A percentile compares a stretch with the other conserved stretches of the same genome.
These are phyloP conservation scores for Debaryomyces udenii DNA, from an alignment of 1,139 yeast species.

Conservation along the genomic window DNA sequence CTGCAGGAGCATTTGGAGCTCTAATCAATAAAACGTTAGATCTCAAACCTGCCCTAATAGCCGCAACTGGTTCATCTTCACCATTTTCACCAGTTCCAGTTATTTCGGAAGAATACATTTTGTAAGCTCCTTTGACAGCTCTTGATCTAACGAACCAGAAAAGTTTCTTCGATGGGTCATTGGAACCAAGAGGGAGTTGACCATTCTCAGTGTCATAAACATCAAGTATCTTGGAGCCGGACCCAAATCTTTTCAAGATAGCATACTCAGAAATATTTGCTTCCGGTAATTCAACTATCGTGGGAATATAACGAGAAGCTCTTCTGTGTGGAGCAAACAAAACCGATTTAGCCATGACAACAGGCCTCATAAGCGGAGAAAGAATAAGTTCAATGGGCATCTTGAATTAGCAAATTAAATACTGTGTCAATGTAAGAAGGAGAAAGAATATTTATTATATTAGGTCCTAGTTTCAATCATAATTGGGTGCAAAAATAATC, in stretches of 20 bases:
- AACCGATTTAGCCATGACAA: conserved; percentile 56
- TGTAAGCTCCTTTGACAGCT: conserved; percentile 67
- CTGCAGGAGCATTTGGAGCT: conserved; percentile 48
- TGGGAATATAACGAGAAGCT: conserved; percentile 59
- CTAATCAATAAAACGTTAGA: conserved; percentile 57
- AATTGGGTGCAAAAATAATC: conserved; percentile 8
- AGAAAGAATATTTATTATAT: background rate
- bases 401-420: conserved; percentile 7
- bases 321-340: conserved; percentile 61
- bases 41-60: conserved; percentile 60
- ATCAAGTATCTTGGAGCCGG: conserved; percentile 58
- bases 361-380: conserved; percentile 62
- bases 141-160: conserved; percentile 60
- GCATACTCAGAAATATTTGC: conserved; percentile 43
- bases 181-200: conserved; percentile 38
- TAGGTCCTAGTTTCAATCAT: background rate
- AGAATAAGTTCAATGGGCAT: conserved; percentile 65
- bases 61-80: conserved; percentile 59
- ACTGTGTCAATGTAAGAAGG: background rate
- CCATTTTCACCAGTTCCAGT: conserved; percentile 46
- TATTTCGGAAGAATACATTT: conserved; percentile 49
- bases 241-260: conserved; percentile 56
- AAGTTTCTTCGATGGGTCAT: conserved; percentile 41
- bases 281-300: conserved; percentile 46
- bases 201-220: conserved; percentile 51